phyloP scores from a whole-genome alignment of 108 stramenopile genomes.

The Pseudonitzschia multiseries region DNA sequence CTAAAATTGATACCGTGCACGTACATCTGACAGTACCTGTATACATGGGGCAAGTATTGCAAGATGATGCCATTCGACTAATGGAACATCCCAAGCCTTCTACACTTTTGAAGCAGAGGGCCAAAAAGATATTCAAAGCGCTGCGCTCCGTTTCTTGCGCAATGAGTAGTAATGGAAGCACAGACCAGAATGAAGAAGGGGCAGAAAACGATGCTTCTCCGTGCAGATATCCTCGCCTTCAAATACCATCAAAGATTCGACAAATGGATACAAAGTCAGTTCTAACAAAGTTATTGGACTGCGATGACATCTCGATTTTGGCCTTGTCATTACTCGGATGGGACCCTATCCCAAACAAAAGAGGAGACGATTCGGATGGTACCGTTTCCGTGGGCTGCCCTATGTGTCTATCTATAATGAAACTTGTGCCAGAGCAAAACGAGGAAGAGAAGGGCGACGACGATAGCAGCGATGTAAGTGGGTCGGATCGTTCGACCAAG shows the following conservation, averaged over 20 bases:
- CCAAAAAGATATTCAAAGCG: not conserved
- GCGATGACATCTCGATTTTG: conserved; percentile 6
- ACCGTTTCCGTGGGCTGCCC: conserved; percentile 24
- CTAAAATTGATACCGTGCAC: not conserved
- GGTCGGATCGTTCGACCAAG: conserved; percentile 9
- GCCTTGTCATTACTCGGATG: conserved; percentile 28
- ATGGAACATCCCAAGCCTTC: conserved; percentile 24
- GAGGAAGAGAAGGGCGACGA: not conserved
- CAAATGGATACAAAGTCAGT: conserved; percentile 6
- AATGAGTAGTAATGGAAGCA: not conserved
- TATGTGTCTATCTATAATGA: conserved; percentile 23
- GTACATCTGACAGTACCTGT: conserved; percentile 6
- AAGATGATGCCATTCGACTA: conserved; percentile 11
- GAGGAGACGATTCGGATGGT: not conserved
- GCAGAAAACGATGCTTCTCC: not conserved
- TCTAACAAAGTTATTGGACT: conserved; percentile 1
- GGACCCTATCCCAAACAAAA: conserved; percentile 14
- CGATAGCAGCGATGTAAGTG: not conserved
- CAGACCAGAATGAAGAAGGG: not conserved
- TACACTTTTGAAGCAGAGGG: not conserved
- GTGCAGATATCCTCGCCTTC: conserved; percentile 3
- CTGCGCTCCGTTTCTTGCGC: not conserved
- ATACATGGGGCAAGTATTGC: conserved; percentile 19
- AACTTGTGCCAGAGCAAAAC: conserved; percentile 11
- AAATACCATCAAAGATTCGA: not conserved